Evolutionary conservation across 176 grass and related monocot species (phyloP).

Genomic region (Musa troglodytarum): DNA sequence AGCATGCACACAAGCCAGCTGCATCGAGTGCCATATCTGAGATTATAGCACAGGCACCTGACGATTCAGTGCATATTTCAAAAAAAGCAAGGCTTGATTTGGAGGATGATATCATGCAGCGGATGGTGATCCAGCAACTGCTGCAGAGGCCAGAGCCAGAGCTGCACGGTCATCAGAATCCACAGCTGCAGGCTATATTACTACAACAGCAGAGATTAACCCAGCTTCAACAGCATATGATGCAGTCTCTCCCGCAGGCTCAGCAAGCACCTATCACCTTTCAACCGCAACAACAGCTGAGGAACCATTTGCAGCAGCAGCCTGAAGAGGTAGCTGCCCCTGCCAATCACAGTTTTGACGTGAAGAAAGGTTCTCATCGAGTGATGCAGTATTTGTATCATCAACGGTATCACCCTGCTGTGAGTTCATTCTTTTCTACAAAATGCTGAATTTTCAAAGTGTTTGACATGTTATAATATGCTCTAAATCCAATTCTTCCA

Average conservation of each 20-base stretch:
- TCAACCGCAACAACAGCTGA: constrained; percentile 54
- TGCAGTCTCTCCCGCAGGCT: constrained; percentile 50
- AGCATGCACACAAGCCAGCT: constrained; percentile 53
- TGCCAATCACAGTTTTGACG: constrained; percentile 48
- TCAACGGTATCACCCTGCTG: constrained; percentile 61
- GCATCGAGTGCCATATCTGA: constrained; percentile 80
- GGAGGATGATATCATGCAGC: constrained; percentile 55
- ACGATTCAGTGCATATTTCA: constrained; percentile 30
- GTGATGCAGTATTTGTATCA: constrained; percentile 93
- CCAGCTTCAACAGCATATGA: constrained; percentile 35
- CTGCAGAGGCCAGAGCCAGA: constrained; percentile 34
- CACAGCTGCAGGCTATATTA: constrained; percentile 71
- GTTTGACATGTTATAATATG: too few relatives aligned
- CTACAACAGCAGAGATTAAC: constrained; percentile 67
- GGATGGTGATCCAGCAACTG: constrained; percentile 58
- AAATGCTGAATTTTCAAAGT: too few relatives aligned
- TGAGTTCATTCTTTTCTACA: constrained; percentile 26
- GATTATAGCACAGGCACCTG: constrained; percentile 27
- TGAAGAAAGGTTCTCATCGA: constrained; percentile 59
- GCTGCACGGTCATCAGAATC: constrained; percentile 51
- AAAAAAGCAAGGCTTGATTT: constrained; percentile 73
- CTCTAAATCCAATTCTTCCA: too few relatives aligned
- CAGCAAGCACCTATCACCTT: constrained; percentile 43
- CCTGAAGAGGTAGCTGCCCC: constrained; percentile 31
- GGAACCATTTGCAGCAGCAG: constrained; percentile 44